Evolutionary conservation across 2,329 filamentous ascomycete species (phyloP).

Genomic region (Leptodontidium sp.): DNA sequence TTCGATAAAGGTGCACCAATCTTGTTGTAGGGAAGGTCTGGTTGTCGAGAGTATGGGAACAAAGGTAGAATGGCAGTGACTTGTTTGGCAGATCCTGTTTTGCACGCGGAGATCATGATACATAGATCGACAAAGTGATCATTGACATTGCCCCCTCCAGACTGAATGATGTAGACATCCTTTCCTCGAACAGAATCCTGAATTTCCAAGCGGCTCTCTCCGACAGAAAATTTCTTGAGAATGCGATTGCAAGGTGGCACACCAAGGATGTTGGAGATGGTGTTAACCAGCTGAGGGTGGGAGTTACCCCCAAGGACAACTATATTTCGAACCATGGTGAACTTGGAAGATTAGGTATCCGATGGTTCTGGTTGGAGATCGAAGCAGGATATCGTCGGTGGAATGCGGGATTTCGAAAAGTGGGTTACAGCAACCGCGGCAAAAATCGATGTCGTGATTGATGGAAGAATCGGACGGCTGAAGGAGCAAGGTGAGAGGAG

Average conservation of each 20-base stretch:
- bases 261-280: conserved; percentile 87
- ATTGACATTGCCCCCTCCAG: conserved; percentile 90
- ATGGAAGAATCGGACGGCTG: conserved; percentile 15
- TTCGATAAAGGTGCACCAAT: conserved; percentile 86
- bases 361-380: conserved; percentile 19
- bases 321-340: conserved; percentile 88
- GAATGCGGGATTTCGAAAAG: conserved; percentile 40
- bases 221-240: conserved; percentile 91
- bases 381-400: conserved; percentile 26
- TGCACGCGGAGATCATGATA: conserved; percentile 98
- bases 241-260: conserved; percentile 86
- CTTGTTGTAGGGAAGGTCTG: conserved; percentile 97
- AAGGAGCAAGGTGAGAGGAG: conserved; percentile 7
- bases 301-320: conserved; percentile 93
- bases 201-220: conserved; percentile 95
- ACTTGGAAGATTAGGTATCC: conserved; percentile 7
- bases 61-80: conserved; percentile 94
- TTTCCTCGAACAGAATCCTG: conserved; percentile 96
- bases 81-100: conserved; percentile 87
- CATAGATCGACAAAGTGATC: conserved; percentile 96
- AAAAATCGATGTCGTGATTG: conserved; percentile 29
- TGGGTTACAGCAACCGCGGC: conserved; percentile 35
- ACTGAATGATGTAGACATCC: conserved; percentile 98
- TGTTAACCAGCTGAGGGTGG: conserved; percentile 86
- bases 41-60: conserved; percentile 96